A percentile compares a stretch with the other conserved stretches of the same genome.
phyloP scores from a whole-genome alignment of 768 basidiomycete species.

The Neoboletus brunneissimus region DNA sequence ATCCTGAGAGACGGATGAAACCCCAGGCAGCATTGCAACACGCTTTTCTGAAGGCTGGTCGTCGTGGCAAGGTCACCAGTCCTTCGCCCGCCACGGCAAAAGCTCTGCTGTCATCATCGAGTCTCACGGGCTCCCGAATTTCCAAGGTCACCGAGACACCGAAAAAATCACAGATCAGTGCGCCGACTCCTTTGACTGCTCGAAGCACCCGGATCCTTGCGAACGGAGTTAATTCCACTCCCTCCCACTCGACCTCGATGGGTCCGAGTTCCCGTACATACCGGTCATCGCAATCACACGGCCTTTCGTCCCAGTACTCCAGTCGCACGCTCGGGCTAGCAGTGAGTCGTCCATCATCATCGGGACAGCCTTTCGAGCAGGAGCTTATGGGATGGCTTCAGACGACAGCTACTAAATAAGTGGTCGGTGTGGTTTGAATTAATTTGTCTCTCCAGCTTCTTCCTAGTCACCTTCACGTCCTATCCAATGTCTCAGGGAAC shows the following conservation, averaged over 20 bases:
- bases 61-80: slow-evolving; percentile 47
- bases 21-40: slow-evolving; percentile 91
- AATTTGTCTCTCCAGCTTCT: slow-evolving; percentile 2
- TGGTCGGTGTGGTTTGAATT: slow-evolving; percentile 13
- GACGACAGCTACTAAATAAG: slow-evolving; percentile 35
- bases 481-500: slow-evolving; percentile 16
- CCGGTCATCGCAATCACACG: slow-evolving; percentile 65
- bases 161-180: slow-evolving; percentile 87
- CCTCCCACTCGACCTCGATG: slow-evolving; percentile 54
- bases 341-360: slow-evolving; percentile 47
- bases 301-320: slow-evolving; percentile 70
- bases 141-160: slow-evolving; percentile 68
- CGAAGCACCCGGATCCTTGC: slow-evolving; percentile 57
- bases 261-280: slow-evolving; percentile 65
- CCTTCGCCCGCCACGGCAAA: slow-evolving; percentile 48
- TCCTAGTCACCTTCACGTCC: slow-evolving; percentile 2
- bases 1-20: slow-evolving; percentile 93
- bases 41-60: slow-evolving; percentile 76
- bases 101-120: slow-evolving; percentile 57
- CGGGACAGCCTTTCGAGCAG: slow-evolving; percentile 34
- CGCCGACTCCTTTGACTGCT: slow-evolving; percentile 83
- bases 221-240: slow-evolving; percentile 55
- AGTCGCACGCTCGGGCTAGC: slow-evolving; percentile 72
- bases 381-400: slow-evolving; percentile 39
- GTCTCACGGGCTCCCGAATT: slow-evolving; percentile 46